phyloP scores from a whole-genome alignment of 2,329 filamentous ascomycete genomes.

The Colletotrichum somersetense region DNA sequence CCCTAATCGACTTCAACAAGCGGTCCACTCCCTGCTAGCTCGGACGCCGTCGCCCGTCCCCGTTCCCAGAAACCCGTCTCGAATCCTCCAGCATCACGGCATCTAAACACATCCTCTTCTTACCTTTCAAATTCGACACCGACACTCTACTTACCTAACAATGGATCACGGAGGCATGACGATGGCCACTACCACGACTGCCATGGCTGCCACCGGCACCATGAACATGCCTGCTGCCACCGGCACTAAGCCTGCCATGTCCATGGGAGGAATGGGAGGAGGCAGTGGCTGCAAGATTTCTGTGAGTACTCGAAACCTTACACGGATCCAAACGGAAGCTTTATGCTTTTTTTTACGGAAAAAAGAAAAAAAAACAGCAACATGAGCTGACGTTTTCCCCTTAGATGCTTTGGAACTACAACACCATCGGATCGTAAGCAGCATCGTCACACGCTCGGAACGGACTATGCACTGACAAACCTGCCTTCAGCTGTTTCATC shows the following conservation, averaged over 20 bases:
- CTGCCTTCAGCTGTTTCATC: not conserved
- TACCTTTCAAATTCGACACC: not conserved
- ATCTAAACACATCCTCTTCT: not conserved
- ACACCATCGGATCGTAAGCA: slow-evolving; percentile 72
- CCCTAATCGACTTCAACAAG: not conserved
- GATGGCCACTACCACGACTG: slow-evolving; percentile 25
- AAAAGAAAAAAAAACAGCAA: too few relatives aligned
- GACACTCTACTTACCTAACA: not conserved
- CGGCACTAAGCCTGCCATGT: slow-evolving; percentile 34
- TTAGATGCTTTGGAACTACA: slow-evolving; percentile 86
- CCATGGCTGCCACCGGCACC: slow-evolving; percentile 35
- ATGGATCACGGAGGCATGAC: slow-evolving; percentile 37
- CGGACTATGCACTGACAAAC: not conserved
- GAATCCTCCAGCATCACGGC: not conserved
- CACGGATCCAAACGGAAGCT: too few relatives aligned
- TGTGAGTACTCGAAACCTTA: slow-evolving; percentile 47
- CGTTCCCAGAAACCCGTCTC: not conserved
- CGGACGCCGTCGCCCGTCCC: not conserved
- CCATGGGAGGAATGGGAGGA: slow-evolving; percentile 41
- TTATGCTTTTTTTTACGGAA: too few relatives aligned
- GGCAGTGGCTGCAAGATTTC: slow-evolving; percentile 57
- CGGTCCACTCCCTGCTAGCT: slow-evolving; percentile 1
- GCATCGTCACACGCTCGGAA: slow-evolving; percentile 70
- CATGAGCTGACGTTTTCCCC: slow-evolving; percentile 21
- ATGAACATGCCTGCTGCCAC: slow-evolving; percentile 38